Conservation (phyloP, 148 eudicot species). For the Dysphania ambrosioides region DNA sequence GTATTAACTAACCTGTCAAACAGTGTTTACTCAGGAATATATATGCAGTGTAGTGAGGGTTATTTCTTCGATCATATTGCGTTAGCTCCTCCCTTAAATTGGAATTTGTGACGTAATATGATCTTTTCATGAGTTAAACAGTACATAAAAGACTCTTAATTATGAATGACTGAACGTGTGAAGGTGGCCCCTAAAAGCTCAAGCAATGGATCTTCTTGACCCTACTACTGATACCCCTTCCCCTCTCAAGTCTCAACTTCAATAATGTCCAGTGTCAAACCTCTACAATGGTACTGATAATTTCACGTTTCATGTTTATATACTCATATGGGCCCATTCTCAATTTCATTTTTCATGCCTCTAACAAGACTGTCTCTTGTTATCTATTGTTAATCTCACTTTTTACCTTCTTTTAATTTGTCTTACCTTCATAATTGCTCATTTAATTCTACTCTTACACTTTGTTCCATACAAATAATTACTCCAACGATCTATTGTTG, state of each 20-base stretch:
- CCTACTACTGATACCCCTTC: conserved; percentile 13
- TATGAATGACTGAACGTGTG: conserved; percentile 23
- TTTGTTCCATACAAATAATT: neutral
- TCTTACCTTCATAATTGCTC: conserved; percentile 26
- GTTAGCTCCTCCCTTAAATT: neutral
- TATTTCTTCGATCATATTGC: neutral
- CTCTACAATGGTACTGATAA: conserved; percentile 7
- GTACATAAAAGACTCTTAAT: neutral
- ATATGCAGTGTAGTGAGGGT: too few species aligned
- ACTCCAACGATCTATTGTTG: conserved; percentile 2
- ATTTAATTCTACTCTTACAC: conserved; percentile 9
- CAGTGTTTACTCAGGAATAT: too few species aligned
- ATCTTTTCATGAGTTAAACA: neutral
- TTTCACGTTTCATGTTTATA: too few species aligned
- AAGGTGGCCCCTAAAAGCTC: conserved; percentile 12
- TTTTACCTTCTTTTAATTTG: conserved; percentile 4
- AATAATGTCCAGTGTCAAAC: conserved; percentile 22
- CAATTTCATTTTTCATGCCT: too few species aligned
- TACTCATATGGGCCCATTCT: too few species aligned
- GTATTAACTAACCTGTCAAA: too few species aligned
- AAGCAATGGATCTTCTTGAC: conserved; percentile 18
- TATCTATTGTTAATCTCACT: neutral
- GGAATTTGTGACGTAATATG: conserved; percentile 12
- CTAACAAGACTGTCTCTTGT: neutral
- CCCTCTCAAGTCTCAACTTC: conserved; percentile 12